Evolutionary conservation across 345 rosid species (phyloP), one percentile per base, ranked within the genome.

Genomic region (Murraya paniculata): DNA sequence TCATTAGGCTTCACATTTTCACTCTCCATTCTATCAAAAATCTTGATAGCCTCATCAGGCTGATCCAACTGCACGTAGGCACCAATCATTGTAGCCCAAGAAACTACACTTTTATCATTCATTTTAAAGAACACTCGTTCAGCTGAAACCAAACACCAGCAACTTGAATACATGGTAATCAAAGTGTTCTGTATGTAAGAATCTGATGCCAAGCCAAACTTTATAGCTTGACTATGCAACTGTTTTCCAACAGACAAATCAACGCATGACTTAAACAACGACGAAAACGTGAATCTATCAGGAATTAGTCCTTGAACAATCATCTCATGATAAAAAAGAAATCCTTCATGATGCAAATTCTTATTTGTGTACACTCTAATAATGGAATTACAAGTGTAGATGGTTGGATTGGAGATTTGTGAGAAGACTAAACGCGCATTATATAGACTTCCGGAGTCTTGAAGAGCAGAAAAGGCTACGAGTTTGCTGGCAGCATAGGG

Each of bases 161-260:
- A 80, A 21, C 38, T 73, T 2, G 86, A 80, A 68, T 67, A 72
- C 82, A 72, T 73, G 39, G 30, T 60, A 73, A 77, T 72, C 79
- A 80, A 73, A 60, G 80, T 79, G 53, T 82, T 82, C 18, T 79
- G 80, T 7, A 72, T 16, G 35, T 71, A 82, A 13, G 50, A 22
- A 79, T 82, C 85, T 0, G 77, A 82, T 66, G 68, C 45, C 31
- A 79, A 80, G 55, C 81, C 83, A 11, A 77, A 27, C 78, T 77
- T 76, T 21, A 62, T 77, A 21, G 78, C 74, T 16, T 79, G 78
- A 62, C 76, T 72, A 73, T 80, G 83, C 3, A 72, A 71, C 48
- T 72, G 66, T 61, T 68, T 76, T 16, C 62, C 85, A 18, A 22
- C 62, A 7, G 11, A 30, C 28, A 71, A 50, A 30, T 64, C 62